Conservation (phyloP, 2,329 filamentous ascomycete species). For the Calonectria ilicicola region DNA sequence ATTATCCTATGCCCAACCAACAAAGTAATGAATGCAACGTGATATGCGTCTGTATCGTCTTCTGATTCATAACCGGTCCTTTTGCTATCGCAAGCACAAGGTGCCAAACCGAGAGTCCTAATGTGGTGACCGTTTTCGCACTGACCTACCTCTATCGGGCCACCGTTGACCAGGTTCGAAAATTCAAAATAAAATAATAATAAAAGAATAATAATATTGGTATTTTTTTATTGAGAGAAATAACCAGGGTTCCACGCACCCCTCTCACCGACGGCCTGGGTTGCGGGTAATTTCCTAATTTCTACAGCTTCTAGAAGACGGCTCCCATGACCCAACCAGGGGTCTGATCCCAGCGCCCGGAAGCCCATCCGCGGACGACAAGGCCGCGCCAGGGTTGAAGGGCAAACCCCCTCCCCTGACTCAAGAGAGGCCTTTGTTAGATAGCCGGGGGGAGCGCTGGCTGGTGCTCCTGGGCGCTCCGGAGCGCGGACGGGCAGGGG, state of each 20-base stretch:
- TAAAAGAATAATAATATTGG: slow-evolving; percentile 20
- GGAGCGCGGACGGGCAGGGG: background rate
- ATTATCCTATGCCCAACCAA: background rate
- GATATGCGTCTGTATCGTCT: background rate
- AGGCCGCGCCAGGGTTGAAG: background rate
- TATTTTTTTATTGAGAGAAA: slow-evolving; percentile 15
- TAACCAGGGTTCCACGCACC: slow-evolving; percentile 17
- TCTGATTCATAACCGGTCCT: background rate
- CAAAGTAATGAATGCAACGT: background rate
- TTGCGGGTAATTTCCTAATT: slow-evolving; percentile 34
- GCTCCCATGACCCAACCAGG: slow-evolving; percentile 32
- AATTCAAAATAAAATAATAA: slow-evolving; percentile 22
- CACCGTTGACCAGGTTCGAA: slow-evolving; percentile 31
- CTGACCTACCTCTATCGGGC: slow-evolving; percentile 2
- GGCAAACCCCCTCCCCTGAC: slow-evolving; percentile 20
- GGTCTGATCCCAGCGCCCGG: slow-evolving; percentile 34
- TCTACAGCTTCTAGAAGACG: slow-evolving; percentile 43
- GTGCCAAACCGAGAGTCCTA: background rate
- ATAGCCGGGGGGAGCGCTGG: slow-evolving; percentile 17
- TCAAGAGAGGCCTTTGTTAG: slow-evolving; percentile 25
- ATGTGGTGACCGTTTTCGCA: slow-evolving; percentile 35
- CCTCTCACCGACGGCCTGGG: slow-evolving; percentile 23
- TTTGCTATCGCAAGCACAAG: background rate
- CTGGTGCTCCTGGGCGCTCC: slow-evolving; percentile 12
- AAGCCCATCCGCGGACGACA: slow-evolving; percentile 35